A percentile compares a stretch with the other conserved stretches of the same genome.
Evolutionary conservation across 2,329 filamentous ascomycete genomes (phyloP).

Genomic region (Dactylonectria macrodidyma): DNA sequence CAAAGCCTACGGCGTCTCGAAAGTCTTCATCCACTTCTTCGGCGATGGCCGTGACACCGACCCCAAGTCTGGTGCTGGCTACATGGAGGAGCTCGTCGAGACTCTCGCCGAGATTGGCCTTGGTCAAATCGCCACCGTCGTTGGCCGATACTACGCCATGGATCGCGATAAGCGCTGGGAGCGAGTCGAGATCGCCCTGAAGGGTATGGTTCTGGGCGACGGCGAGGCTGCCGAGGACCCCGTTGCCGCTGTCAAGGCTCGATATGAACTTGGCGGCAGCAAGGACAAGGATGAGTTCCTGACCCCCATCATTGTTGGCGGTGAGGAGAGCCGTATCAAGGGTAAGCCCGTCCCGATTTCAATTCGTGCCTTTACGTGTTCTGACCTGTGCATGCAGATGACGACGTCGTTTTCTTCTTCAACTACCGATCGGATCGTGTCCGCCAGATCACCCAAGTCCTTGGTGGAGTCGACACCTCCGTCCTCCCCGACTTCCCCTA

Average conservation of each 20-base stretch:
- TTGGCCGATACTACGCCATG: constrained; percentile 98
- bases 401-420: constrained; percentile 99
- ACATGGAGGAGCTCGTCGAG: constrained; percentile 88
- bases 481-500: constrained; percentile 93
- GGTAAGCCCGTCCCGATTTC: constrained; percentile 64
- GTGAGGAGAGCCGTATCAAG: constrained; percentile 87
- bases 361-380: not conserved
- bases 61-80: constrained; percentile 90
- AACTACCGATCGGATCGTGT: constrained; percentile 99
- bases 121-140: constrained; percentile 91
- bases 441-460: constrained; percentile 93
- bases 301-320: constrained; percentile 95
- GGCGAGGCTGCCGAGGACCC: constrained; percentile 90
- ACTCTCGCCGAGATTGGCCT: constrained; percentile 86
- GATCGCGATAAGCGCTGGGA: constrained; percentile 99
- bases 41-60: constrained; percentile 98
- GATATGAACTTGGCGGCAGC: constrained; percentile 80
- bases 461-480: constrained; percentile 93
- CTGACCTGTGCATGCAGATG: constrained; percentile 67
- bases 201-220: constrained; percentile 87
- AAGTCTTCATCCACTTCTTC: constrained; percentile 99
- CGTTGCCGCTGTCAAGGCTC: constrained; percentile 86
- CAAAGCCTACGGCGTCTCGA: constrained; percentile 87
- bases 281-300: constrained; percentile 96
- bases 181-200: constrained; percentile 89